Evolutionary conservation across 768 basidiomycete genomes (phyloP).

Genomic region (Xerocomellus chrysenteron): DNA sequence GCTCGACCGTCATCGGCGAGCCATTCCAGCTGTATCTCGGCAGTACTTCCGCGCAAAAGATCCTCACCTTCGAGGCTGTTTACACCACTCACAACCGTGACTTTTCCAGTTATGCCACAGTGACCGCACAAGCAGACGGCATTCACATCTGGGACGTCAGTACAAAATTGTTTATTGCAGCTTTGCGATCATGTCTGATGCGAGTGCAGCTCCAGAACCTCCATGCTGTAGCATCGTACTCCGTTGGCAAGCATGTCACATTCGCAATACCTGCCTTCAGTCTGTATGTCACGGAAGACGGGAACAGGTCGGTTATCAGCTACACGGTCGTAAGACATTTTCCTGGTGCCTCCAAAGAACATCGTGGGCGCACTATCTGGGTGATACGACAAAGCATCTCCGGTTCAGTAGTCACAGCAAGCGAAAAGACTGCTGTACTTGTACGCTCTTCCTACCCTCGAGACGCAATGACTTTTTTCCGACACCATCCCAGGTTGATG

Average conservation of each 20-base stretch:
- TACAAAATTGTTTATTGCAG: conserved; percentile 10
- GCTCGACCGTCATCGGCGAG: conserved; percentile 32
- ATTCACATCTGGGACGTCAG: conserved; percentile 73
- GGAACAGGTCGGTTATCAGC: conserved; percentile 43
- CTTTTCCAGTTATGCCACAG: conserved; percentile 58
- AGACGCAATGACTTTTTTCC: conserved; percentile 2
- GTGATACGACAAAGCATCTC: conserved; percentile 58
- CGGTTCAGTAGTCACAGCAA: conserved; percentile 27
- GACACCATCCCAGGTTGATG: conserved; percentile 40
- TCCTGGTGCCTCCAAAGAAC: conserved; percentile 42
- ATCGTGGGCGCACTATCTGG: conserved; percentile 54
- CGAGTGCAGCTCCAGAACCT: conserved; percentile 55
- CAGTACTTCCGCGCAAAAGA: conserved; percentile 18
- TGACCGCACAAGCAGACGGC: conserved; percentile 72
- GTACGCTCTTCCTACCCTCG: conserved; percentile 37
- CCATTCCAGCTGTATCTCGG: conserved; percentile 30
- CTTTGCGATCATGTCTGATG: conserved; percentile 8
- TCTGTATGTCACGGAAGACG: conserved; percentile 33
- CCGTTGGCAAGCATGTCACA: conserved; percentile 60
- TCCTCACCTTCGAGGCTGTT: conserved; percentile 5
- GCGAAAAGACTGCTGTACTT: conserved; percentile 42
- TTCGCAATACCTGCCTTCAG: conserved; percentile 63
- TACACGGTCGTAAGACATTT: conserved; percentile 54
- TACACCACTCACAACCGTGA: conserved; percentile 18
- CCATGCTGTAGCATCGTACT: conserved; percentile 67